Conservation (phyloP, 2,329 filamentous ascomycete species). For the Fusarium buxicola region DNA sequence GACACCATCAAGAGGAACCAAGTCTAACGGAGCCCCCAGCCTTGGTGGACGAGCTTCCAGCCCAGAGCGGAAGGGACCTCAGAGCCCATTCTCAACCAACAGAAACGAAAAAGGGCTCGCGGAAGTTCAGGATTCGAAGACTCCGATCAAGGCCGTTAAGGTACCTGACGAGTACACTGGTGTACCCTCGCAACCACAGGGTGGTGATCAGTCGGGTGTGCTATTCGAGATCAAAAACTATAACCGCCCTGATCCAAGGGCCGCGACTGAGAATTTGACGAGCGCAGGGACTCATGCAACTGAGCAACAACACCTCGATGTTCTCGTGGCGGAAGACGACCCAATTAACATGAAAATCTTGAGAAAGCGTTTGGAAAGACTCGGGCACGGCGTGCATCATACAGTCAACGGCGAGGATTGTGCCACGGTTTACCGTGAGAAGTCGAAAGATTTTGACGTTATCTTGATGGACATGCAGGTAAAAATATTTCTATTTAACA, state of each 20-base stretch:
- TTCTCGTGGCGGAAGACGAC: conserved; percentile 89
- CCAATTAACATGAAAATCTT: conserved; percentile 87
- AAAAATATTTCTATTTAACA: conserved; percentile 46
- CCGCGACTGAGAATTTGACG: conserved; percentile 40
- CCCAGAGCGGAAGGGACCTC: conserved; percentile 8
- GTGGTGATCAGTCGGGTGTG: conserved; percentile 49
- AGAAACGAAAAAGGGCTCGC: conserved; percentile 49
- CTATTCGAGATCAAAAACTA: conserved; percentile 54
- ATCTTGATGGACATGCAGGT: conserved; percentile 96
- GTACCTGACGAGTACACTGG: conserved; percentile 60
- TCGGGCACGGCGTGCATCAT: conserved; percentile 76
- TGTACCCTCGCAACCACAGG: conserved; percentile 47
- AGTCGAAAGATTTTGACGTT: conserved; percentile 74
- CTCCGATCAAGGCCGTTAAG: conserved; percentile 60
- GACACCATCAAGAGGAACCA: conserved; percentile 25
- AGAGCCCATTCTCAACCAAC: conserved; percentile 28
- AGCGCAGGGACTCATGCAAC: conserved; percentile 37
- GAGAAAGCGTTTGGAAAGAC: conserved; percentile 81
- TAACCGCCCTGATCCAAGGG: conserved; percentile 7
- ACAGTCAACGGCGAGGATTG: conserved; percentile 90
- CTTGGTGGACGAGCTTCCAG: conserved; percentile 28
- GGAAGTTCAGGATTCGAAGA: conserved; percentile 58
- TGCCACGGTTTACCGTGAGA: conserved; percentile 74
- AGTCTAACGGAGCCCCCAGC: conserved; percentile 11
- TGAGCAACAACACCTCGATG: conserved; percentile 58